Conservation (phyloP, 768 basidiomycete genomes). For the Tricholoma matsutake region DNA sequence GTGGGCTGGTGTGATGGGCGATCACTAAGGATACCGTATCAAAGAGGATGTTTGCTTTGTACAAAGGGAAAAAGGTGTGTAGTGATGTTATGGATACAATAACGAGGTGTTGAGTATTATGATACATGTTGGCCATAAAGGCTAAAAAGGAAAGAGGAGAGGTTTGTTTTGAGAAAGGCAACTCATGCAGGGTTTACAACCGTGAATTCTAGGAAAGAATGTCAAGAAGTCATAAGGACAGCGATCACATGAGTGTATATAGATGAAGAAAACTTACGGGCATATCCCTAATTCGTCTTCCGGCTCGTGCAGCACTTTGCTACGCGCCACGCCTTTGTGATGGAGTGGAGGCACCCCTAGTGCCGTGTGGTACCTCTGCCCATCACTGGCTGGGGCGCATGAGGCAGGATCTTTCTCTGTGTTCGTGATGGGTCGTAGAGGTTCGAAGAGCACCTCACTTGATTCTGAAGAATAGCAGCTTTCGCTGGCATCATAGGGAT, state of each 20-base stretch:
- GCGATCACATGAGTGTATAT: not conserved
- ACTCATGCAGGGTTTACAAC: not conserved
- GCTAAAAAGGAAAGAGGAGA: constrained; percentile 1
- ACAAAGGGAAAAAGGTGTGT: no score
- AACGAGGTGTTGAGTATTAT: no score
- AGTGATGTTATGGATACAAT: no score
- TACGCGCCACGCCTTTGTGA: constrained; percentile 16
- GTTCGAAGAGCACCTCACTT: not conserved
- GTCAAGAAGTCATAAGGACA: not conserved
- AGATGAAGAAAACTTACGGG: constrained; percentile 11
- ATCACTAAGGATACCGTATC: no score
- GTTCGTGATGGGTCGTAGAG: not conserved
- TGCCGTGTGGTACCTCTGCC: constrained; percentile 7
- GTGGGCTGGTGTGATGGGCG: no score
- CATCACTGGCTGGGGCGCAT: not conserved
- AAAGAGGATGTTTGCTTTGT: no score
- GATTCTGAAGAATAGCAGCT: constrained; percentile 12
- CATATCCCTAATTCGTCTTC: constrained; percentile 16
- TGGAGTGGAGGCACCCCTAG: constrained; percentile 14
- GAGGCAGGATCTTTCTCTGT: not conserved
- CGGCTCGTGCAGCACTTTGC: constrained; percentile 15
- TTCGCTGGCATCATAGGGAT: not conserved
- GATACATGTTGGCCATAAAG: no score
- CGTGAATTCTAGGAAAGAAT: not conserved
- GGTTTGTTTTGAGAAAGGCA: constrained; percentile 1